Base-by-base conservation (phyloP, 768 basidiomycete genomes). In the Lyophyllum shimeji region DNA sequence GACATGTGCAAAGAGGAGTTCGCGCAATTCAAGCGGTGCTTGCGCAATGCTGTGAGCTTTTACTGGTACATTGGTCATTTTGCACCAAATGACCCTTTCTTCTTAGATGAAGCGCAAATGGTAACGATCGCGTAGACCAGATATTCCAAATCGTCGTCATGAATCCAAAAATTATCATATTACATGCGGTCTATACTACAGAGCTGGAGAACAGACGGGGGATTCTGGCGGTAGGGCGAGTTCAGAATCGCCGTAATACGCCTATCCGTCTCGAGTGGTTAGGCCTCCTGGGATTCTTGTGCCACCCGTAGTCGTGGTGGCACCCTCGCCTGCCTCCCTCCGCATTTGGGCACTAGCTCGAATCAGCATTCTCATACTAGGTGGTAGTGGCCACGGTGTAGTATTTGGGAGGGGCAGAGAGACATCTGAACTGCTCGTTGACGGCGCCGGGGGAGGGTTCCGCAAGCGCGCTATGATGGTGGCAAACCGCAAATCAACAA, bases 1-100 rank as follows among this genome's bases (percentile, higher is more conserved):
- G 90, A 92, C 62, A 82, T 85, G 63, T 99, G 96, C 74, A 83
- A 83, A 49, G 80, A 82, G 1, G 93, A 98, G 71, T 98, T 97
- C 58, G 76, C 76, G 12, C 83, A 82, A 60, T 99, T 98, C 70
- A 88, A 86, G 39, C 76, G 81, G 29, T 99, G 96, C 69, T 71
- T 99, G 29, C 84, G 85, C 46, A 76, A 83, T 60, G 86, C 86
- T 52, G 96, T 97, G 85, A 74, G 17, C 29, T 27, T 34, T 39
- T 23, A 18, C 50, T 18, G n/a, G 43, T 42, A 15, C 8, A 29
- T 27, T 39, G 34, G 15, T 13, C 4, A 9, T 15, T 7, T 25
- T 44, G 7, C 34, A 27, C 43, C 49, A n/a, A 37, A 46, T 49
- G 23, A 51, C 17, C 8, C 50, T 46, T 44, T 24, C 4, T 18